A percentile compares a stretch with the other conserved stretches of the same genome.
These are phyloP conservation scores for Odontarrhena argentea DNA, from an alignment of 345 rosid species.

Conservation along the genomic window DNA sequence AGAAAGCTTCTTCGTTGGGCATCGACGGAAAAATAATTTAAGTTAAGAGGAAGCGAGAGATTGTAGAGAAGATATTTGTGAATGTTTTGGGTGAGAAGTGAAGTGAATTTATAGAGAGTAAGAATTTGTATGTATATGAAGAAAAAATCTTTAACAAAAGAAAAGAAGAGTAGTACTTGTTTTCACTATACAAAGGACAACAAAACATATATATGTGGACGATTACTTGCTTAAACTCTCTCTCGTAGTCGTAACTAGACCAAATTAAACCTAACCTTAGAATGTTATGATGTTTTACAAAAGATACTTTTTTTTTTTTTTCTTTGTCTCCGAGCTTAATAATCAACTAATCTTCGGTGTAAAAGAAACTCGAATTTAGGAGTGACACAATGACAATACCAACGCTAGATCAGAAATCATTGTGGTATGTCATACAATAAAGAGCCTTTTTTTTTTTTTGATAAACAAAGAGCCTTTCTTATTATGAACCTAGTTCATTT, in stretches of 20 bases:
- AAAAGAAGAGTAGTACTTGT: neutral
- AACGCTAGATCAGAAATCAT: too few species aligned
- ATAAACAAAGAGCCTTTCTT: neutral
- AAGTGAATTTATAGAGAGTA: constrained; percentile 27
- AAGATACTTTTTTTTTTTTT: neutral
- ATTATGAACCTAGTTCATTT: neutral
- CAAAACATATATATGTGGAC: neutral
- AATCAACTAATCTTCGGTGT: constrained; percentile 1
- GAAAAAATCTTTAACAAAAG: neutral
- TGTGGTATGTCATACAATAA: neutral
- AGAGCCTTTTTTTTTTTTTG: too few species aligned
- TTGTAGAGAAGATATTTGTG: constrained; percentile 14
- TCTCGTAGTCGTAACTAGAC: constrained; percentile 10
- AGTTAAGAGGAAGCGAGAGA: neutral
- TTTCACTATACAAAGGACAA: constrained; percentile 21
- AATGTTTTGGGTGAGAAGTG: constrained; percentile 12
- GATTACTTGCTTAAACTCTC: constrained; percentile 20
- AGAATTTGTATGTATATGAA: constrained; percentile 4
- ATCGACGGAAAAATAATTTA: constrained; percentile 1
- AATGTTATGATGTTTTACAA: neutral
- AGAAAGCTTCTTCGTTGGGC: constrained; percentile 30
- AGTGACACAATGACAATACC: too few species aligned
- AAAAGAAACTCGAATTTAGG: neutral
- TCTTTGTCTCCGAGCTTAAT: neutral
- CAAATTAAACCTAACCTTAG: constrained; percentile 5